These are phyloP conservation scores for Sergeia podlipaevii DNA, from an alignment of 208 protist genomes.

Conservation along the genomic window DNA sequence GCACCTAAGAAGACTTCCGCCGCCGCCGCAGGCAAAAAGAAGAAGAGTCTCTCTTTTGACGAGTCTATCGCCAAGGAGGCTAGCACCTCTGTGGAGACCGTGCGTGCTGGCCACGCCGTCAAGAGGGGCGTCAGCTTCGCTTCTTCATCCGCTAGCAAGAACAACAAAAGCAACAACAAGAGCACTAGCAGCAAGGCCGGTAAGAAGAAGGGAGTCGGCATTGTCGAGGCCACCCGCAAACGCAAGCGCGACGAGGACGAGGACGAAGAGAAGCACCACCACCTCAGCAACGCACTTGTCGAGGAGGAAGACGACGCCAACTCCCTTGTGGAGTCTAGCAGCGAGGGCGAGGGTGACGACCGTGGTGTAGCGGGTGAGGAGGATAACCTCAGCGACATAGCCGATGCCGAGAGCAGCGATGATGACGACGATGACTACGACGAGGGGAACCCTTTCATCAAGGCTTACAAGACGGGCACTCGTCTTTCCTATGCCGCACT, in stretches of 20 bases:
- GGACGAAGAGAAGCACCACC: slow-evolving; percentile 13
- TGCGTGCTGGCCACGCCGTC: slow-evolving; percentile 2
- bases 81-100: slow-evolving; percentile 14
- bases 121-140: slow-evolving; percentile 1
- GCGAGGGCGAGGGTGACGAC: slow-evolving; percentile 24
- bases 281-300: no score
- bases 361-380: slow-evolving; percentile 8
- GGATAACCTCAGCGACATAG: slow-evolving; percentile 25
- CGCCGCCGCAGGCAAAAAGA: not conserved
- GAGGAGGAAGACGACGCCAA: slow-evolving; percentile 20
- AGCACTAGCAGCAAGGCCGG: slow-evolving; percentile 1
- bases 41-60: slow-evolving; percentile 14
- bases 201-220: slow-evolving; percentile 32
- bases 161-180: slow-evolving; percentile 2
- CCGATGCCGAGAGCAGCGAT: slow-evolving; percentile 9
- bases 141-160: not conserved
- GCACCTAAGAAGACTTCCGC: slow-evolving; percentile 9
- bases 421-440: slow-evolving; percentile 15
- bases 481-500: slow-evolving; percentile 58
- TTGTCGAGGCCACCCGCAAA: slow-evolving; percentile 28
- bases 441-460: slow-evolving; percentile 34
- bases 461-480: slow-evolving; percentile 24
- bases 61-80: slow-evolving; percentile 20
- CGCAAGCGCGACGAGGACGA: slow-evolving; percentile 16
- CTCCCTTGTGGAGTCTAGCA: slow-evolving; percentile 15